Base-by-base conservation (phyloP, 2,329 filamentous ascomycete species). In the Alternaria sp. region DNA sequence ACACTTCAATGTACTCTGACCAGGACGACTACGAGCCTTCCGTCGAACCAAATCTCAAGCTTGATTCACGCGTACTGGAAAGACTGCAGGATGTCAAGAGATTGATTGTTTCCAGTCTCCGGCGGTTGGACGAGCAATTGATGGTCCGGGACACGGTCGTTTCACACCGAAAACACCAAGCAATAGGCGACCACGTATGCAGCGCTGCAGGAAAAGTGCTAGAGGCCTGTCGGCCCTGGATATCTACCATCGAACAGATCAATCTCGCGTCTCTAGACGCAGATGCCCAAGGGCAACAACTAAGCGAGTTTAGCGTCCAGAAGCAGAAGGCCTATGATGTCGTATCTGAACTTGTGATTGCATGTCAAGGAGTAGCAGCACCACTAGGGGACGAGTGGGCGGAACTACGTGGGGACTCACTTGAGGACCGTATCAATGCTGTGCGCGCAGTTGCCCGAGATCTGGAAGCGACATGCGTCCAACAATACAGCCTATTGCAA, bases 311-410 rank as follows among this genome's bases (percentile, higher is more conserved):
- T 75, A 89, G 88, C 71, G 86, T 89, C 31, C 92, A 96, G 76
- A 98, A 98, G 79, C 95, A 99, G 77, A 91, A 90, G 68, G 83
- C 96, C 17, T 98, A 98, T 77, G 95, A 98, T 77, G 90, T 93
- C 58, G 90, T 97, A 54, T 93, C 93, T 8, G 95, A 98, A 74
- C 85, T 99, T 28, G 80, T 98, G 4, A 80, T 97, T 49, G 88
- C 90, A 58, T 97, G 93, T 71, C 95, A 99, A 78, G 88, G 91
- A 24, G 90, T 98, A n/a, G 91, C 93, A 5, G 92, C 92, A 8
- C 95, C 95, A 5, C 79, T 99, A 41, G 91, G 90, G 8, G 95
- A 99, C 74, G 95, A 99, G 79, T 99, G 95, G 95, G 88, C 93
- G 4, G 93, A 97, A 74, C 83, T 93, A n/a, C 88, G 93, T 41